phyloP scores from a whole-genome alignment of 441 rosid species.

The Euphorbia corollata region DNA sequence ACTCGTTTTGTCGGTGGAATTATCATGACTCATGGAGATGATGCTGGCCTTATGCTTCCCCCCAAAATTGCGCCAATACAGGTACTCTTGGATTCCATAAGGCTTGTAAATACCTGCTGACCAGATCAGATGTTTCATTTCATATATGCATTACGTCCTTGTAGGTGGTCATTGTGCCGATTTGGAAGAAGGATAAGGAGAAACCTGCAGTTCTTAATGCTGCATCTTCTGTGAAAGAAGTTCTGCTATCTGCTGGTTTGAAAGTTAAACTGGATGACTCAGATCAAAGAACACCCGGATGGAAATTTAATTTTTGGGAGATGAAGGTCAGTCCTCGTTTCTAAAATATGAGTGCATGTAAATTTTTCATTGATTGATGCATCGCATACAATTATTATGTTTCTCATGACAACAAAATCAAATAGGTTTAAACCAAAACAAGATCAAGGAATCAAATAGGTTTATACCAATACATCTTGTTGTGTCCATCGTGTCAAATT shows the following conservation, averaged over 20 bases:
- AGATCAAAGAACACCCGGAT: conserved; percentile 75
- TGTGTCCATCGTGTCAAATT: background rate
- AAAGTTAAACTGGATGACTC: conserved; percentile 80
- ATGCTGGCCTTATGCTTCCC: conserved; percentile 84
- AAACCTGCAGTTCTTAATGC: conserved; percentile 63
- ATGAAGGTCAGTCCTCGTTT: conserved; percentile 55
- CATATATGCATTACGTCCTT: conserved; percentile 16
- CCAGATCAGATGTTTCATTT: conserved; percentile 1
- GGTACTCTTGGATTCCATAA: conserved; percentile 29
- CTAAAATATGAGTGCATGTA: background rate
- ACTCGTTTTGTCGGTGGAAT: conserved; percentile 90
- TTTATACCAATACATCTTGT: background rate
- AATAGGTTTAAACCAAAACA: background rate
- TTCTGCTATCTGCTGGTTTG: conserved; percentile 51
- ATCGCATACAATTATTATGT: background rate
- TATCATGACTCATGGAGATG: conserved; percentile 98
- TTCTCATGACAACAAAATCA: background rate
- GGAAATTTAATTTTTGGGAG: conserved; percentile 97
- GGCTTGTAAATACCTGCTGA: background rate
- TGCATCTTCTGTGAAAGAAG: conserved; percentile 55
- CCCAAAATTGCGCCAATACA: conserved; percentile 83
- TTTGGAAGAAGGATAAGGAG: conserved; percentile 77
- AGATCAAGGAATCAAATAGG: background rate
- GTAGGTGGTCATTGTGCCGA: conserved; percentile 77
- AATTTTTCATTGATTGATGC: background rate